Base-by-base conservation (phyloP, 495 filamentous ascomycete species). In the Hypoxylon fragiforme region DNA sequence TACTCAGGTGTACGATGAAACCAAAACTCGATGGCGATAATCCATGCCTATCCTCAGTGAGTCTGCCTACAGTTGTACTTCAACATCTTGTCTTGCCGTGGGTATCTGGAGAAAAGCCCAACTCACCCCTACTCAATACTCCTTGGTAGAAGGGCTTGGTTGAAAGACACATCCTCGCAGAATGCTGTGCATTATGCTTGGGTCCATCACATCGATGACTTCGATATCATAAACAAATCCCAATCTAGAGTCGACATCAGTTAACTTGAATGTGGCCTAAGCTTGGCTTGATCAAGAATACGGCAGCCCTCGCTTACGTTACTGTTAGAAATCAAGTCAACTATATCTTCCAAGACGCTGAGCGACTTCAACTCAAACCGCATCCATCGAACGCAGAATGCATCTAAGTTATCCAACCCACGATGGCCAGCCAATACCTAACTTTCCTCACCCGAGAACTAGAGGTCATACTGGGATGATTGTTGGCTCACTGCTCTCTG, bases 351-450 rank as follows among this genome's bases (percentile, higher is more conserved):
- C 13, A 18, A 44, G 38, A 14, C 26, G 15, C 18, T 13, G n/a
- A 7, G 6, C 12, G 18, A 9, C 26, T 28, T 50, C 28, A 15
- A 32, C 20, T 43, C 31, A 32, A 1, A 31, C 19, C n/a, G 22
- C 50, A n/a, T 45, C 28, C 18, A 15, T 31, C 14, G n/a, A 9
- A 19, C 22, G 7, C 37, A 67, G 41, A 14, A 78, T 79, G 76
- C 70, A 63, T 24, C 52, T 77, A 30, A 79, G 83, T 24, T 78
- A 79, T 9, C 64, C 71, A 13, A 72, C 81, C 3, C 41, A 73
- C 43, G 68, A 57, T 2, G 59, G 70, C 52, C 85, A 81, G 81
- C 82, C 83, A 3, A 55, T 36, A n/a, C 74, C 81, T 3, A 83
- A 85, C 59, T 81, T 80, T 63, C 57, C 68, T 49, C 62, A 84